phyloP scores from a whole-genome alignment of 2,329 filamentous ascomycete genomes.

The Coniochaeta pulveracea region DNA sequence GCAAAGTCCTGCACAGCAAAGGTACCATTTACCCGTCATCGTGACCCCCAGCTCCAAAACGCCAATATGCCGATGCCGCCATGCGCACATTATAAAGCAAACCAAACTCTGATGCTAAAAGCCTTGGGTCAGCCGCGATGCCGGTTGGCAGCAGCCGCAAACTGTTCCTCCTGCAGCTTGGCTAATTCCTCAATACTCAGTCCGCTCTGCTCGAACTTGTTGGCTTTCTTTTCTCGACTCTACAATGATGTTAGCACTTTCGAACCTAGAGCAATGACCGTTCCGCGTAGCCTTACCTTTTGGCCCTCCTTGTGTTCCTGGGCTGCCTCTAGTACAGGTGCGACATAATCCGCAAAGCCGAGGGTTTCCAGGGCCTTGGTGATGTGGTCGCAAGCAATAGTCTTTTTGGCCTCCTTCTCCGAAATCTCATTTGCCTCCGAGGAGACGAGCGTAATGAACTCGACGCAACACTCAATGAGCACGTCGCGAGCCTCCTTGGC shows the following conservation, averaged over 20 bases:
- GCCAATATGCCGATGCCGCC: no score
- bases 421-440: constrained; percentile 98
- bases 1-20: no score
- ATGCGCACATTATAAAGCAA: no score
- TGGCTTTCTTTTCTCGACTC: constrained; percentile 93
- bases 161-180: constrained; percentile 81
- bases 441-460: constrained; percentile 98
- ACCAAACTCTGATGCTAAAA: no score
- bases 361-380: constrained; percentile 88
- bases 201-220: constrained; percentile 92
- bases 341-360: constrained; percentile 86
- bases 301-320: constrained; percentile 86
- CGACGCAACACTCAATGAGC: constrained; percentile 95
- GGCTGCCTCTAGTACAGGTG: constrained; percentile 75
- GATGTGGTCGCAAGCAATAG: constrained; percentile 95
- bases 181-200: constrained; percentile 85
- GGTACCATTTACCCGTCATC: no score
- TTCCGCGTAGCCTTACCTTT: constrained; percentile 52
- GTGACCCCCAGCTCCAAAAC: no score
- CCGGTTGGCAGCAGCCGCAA: constrained; percentile 67
- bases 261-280: no score
- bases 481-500: constrained; percentile 92
- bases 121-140: constrained; percentile 50
- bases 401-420: constrained; percentile 98
- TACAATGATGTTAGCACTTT: constrained; percentile 50